Base-by-base conservation (phyloP, 352 stramenopile genomes). In the Albugo candida region DNA sequence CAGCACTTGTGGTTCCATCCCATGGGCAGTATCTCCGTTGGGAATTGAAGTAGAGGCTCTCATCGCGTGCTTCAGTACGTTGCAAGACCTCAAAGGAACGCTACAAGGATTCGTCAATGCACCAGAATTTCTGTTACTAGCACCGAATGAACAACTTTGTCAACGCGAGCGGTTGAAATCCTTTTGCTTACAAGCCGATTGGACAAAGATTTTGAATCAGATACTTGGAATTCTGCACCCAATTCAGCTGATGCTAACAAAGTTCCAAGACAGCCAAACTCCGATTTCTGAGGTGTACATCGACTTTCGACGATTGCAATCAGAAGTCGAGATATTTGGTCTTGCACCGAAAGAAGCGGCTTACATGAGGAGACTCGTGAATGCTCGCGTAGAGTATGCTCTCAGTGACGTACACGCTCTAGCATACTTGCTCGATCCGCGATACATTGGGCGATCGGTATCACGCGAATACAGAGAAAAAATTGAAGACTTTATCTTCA, bases 361-460 rank as follows among this genome's bases (percentile, higher is more conserved):
- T 56, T 85, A 88, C 27, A 80, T 86, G 43, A 88, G 83, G 54
- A 81, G 80, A 56, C 64, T 88, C 3, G 70, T 88, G 36, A 83
- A 67, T 0, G 67, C 84, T 44, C 55, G 72, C 12, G 81, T 63
- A 69, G 66, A 81, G 48, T 83, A 83, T 36, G 68, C 85, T 38
- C 58, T 85, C 19, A 71, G 72, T 24, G 75, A 88, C 41, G 75
- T 73, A 0, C 75, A 88, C 42, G 70, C 66, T 2, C 49, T 88
- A 36, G 72, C 75, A 14, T 85, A 79, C 52, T 46, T 88, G 24
- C 40, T 88, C 14, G 75, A 88, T 40, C 75, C 75, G 31, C 64
- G 75, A 13, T 83, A 85, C 47, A 83, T 88, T 51, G 75, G 72
- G 47, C 83, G 83, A 50, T 83, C 75, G 10, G 83, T 87, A 72